Evolutionary conservation across 495 filamentous ascomycete genomes (phyloP).

Genomic region (Penicillium arizonense): DNA sequence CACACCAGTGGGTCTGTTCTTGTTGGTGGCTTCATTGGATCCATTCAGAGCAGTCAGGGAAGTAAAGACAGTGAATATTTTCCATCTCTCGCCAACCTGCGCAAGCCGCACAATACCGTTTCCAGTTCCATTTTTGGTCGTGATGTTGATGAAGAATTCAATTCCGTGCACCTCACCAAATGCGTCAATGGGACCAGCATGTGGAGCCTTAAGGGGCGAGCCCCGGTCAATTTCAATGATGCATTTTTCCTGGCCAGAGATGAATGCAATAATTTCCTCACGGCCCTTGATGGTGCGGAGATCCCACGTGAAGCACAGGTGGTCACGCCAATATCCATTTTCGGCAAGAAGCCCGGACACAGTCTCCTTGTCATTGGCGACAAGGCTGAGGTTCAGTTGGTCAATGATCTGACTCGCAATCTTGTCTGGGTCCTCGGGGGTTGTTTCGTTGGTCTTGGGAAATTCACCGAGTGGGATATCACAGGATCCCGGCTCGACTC

Average conservation of each 20-base stretch:
- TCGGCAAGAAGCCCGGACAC: conserved; percentile 45
- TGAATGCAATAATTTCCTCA: conserved; percentile 48
- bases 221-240: conserved; percentile 51
- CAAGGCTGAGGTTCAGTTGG: conserved; percentile 48
- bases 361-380: conserved; percentile 27
- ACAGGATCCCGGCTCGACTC: conserved; percentile 58
- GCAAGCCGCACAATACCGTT: conserved; percentile 56
- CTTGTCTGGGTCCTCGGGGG: conserved; percentile 41
- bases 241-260: conserved; percentile 31
- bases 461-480: conserved; percentile 44
- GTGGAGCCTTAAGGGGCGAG: conserved; percentile 43
- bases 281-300: conserved; percentile 54
- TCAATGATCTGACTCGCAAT: conserved; percentile 45
- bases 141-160: conserved; percentile 47
- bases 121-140: conserved; percentile 50
- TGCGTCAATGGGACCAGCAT: conserved; percentile 46
- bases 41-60: conserved; percentile 47
- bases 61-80: conserved; percentile 64
- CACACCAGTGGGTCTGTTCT: conserved; percentile 44
- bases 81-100: conserved; percentile 52
- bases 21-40: conserved; percentile 42
- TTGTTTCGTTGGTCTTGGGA: conserved; percentile 25
- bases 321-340: conserved; percentile 44
- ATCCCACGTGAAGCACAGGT: conserved; percentile 42
- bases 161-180: conserved; percentile 52